Base-by-base conservation (phyloP, 2,329 filamentous ascomycete genomes). In the Aspergillus phoenicis region DNA sequence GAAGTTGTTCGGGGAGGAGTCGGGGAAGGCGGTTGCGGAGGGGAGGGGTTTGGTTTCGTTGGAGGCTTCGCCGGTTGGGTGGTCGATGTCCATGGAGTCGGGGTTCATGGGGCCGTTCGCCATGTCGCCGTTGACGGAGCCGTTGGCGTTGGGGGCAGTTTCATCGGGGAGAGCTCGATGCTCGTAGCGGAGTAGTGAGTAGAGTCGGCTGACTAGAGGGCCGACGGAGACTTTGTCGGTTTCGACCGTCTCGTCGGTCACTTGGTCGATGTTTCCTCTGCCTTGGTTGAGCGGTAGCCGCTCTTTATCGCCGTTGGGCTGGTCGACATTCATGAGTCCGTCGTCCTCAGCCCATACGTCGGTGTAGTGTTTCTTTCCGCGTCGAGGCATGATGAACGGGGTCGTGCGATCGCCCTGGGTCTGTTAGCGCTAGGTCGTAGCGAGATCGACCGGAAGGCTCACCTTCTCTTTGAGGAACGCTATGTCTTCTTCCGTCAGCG, bases 291-390 rank as follows among this genome's bases (percentile, higher is more conserved):
- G 83, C 0, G 91, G 85, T 6, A 91, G 83, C 66, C 87, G 88
- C 59, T 92, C 88, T 43, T 84, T 82, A 24, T 82, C 82, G 62
- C 85, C 82, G 38, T 85, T 82, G 5, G 85, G 83, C 4, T 85
- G 83, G 72, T 96, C 91, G 7, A 93, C 80, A 39, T 88, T 84
- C 82, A 92, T 89, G 52, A 86, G 82, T 8, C 91, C 92, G 71
- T 99, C 95, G 74, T 99, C 95, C 67, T 97, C 93, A 0, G 92
- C 90, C 95, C 95, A 99, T 8, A 94, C 83, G 62, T 98, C 93
- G 24, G 86, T 88, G 77, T 98, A 99, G 71, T 92, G 89, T 68
- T 88, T 89, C 74, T 91, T 90, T 49, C 93, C 93, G 22, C 93
- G 88, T 65, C 89, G 89, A 7, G 94, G 93, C 76, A 97, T 92